Evolutionary conservation across 345 rosid species (phyloP), one percentile per base, ranked within the genome.

Genomic region (Passiflora organensis): DNA sequence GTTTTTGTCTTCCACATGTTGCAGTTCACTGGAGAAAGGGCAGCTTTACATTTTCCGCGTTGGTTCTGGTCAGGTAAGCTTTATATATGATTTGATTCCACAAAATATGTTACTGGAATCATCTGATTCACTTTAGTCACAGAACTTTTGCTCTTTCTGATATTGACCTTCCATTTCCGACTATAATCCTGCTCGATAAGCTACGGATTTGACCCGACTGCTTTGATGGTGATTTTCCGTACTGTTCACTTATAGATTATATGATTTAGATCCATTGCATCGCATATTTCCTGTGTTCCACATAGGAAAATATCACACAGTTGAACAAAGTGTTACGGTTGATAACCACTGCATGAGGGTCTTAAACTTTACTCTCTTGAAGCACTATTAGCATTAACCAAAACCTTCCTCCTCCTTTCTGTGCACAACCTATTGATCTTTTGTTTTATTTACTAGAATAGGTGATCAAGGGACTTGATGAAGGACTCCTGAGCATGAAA

Each of bases 401-500:
- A 36, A 36, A 36, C 12, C 12, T 39, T 39, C 12, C 2, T 39
- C 3, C 43, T 10, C 43, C 43, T 39, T 39, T 39, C n/a, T 39
- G 9, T 43, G 14, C 41, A 0, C 17, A 10, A 5, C 28, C 8
- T 18, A 16, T 44, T 32, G 61, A 14, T 17, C 59, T 38, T n/a
- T 48, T 10, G 51, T 55, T 22, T 55, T 36, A 22, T 28, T 38
- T 71, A 67, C 62, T 60, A 62, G 64, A 74, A 59, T 71, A 91
- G 96, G 95, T 89, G 80, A 80, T 93, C 71, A 82, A 83, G 70
- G 98, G 98, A 54, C 98, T 91, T 69, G 98, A 85, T 56, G 98
- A 91, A 71, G 96, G 98, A 46, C 63, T 91, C 43, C 59, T 87
- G 64, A 91, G 72, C 55, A 91, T 87, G 98, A 87, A 85, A 80